Evolutionary conservation across 2,329 filamentous ascomycete species (phyloP), one percentile per base, ranked within the genome.

Genomic region (Sclerotinia sclerotiorum): DNA sequence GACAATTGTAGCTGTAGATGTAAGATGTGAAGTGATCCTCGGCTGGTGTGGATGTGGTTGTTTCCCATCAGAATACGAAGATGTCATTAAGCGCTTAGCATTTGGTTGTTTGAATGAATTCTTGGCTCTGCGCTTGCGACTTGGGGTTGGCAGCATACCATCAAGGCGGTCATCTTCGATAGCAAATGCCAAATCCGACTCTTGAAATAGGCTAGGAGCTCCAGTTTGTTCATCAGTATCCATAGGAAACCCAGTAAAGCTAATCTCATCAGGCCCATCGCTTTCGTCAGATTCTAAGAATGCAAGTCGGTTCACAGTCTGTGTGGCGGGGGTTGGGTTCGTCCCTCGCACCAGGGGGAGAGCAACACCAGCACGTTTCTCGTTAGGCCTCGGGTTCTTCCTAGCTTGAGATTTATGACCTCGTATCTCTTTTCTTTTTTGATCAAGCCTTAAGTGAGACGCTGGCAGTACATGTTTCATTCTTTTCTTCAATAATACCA

Each of bases 361-460:
- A 39, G 77, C 77, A 68, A 78, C 70, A 42, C 77, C 77, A 63
- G 74, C 74, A 24, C 75, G 75, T 55, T 56, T 51, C 55, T 71
- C 70, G 15, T 67, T 67, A 35, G 72, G 70, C 32, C 73, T 75
- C 29, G 68, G 46, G 68, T 68, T 72, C 15, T 71, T 63, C 49
- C 69, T 71, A 17, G 61, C 62, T 32, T 49, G 56, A 35, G 65
- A 56, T 39, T 44, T 69, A 29, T 68, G 42, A n/a, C 60, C 56
- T 78, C 63, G 75, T 70, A 48, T 73, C 74, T 67, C 77, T 80
- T 68, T 72, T 74, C 78, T 75, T 67, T 83, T 79, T 68, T 85
- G 83, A 73, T 89, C 86, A 32, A 90, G 76, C 54, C 87, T 83
- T 67, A 90, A 81, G 84, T 87, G 89, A 7, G 88, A 90, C n/a